Evolutionary conservation across 371 early-diverging fungal genomes (phyloP).

Genomic region (Syncephalastrum racemosum): DNA sequence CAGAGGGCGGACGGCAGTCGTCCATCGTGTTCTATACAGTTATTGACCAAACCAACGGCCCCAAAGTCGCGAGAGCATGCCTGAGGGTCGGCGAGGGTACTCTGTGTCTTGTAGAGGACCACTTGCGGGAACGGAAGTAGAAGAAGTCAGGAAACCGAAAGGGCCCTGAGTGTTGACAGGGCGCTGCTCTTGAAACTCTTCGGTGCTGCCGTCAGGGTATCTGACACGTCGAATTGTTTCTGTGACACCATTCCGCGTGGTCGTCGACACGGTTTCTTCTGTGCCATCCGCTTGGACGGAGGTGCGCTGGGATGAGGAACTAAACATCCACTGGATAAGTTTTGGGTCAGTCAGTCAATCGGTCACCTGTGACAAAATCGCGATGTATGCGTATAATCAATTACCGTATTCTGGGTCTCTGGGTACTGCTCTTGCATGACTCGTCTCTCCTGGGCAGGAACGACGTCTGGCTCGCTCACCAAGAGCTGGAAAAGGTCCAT

Average conservation of each 20-base stretch:
- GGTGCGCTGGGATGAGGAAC: constrained; percentile 29
- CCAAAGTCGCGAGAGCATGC: too few relatives aligned
- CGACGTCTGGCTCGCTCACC: constrained; percentile 1
- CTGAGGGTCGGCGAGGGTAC: too few relatives aligned
- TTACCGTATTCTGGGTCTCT: constrained; percentile 6
- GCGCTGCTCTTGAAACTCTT: constrained; percentile 14
- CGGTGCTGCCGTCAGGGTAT: constrained; percentile 37
- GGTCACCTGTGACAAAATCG: too few relatives aligned
- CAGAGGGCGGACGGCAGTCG: too few relatives aligned
- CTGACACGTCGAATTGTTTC: constrained; percentile 32
- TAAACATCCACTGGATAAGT: constrained; percentile 25
- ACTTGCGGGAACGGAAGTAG: too few relatives aligned
- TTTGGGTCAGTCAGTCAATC: neutral
- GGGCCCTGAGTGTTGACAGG: too few relatives aligned
- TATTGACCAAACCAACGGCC: too few relatives aligned
- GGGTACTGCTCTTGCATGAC: neutral
- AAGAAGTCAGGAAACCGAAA: too few relatives aligned
- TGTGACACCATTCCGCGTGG: constrained; percentile 33
- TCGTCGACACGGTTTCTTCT: constrained; percentile 30
- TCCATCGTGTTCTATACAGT: too few relatives aligned
- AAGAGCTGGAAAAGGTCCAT: constrained; percentile 11
- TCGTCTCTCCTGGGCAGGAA: neutral
- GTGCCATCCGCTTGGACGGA: constrained; percentile 34
- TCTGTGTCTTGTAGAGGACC: too few relatives aligned
- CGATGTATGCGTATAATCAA: neutral